Conservation (phyloP, 2,329 filamentous ascomycete species). For the Hymenotorrendiella dingleyae region DNA sequence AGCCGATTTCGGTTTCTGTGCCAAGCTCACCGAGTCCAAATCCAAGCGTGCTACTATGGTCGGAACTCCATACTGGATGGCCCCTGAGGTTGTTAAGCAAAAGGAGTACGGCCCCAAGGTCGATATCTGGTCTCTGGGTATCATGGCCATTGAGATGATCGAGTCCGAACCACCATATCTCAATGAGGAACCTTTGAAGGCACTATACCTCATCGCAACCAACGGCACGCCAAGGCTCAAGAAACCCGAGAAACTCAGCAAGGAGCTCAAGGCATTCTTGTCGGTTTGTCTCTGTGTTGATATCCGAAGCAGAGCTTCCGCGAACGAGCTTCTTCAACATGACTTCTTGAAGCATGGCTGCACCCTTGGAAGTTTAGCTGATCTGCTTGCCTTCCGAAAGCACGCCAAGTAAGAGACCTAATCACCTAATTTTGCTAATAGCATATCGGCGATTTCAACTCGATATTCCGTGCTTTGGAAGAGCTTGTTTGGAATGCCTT, state of each 20-base stretch:
- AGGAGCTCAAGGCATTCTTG: slow-evolving; percentile 95
- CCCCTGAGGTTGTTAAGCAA: slow-evolving; percentile 97
- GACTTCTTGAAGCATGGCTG: slow-evolving; percentile 95
- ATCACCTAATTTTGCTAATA: slow-evolving; percentile 2
- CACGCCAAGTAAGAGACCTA: slow-evolving; percentile 49
- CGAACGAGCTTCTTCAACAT: slow-evolving; percentile 81
- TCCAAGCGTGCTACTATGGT: slow-evolving; percentile 99
- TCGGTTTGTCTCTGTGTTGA: slow-evolving; percentile 96
- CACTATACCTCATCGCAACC: slow-evolving; percentile 93
- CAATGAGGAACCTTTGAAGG: slow-evolving; percentile 96
- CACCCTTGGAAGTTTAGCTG: slow-evolving; percentile 72
- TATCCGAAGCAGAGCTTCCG: slow-evolving; percentile 88
- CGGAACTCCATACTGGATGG: slow-evolving; percentile 99
- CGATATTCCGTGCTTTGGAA: slow-evolving; percentile 8
- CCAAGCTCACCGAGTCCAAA: slow-evolving; percentile 94
- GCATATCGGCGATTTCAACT: slow-evolving; percentile 7
- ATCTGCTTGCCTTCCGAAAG: slow-evolving; percentile 83
- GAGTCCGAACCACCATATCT: slow-evolving; percentile 97
- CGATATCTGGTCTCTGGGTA: slow-evolving; percentile 97
- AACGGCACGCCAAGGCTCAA: slow-evolving; percentile 95
- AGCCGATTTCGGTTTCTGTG: slow-evolving; percentile 99
- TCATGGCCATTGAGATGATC: slow-evolving; percentile 99
- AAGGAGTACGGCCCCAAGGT: slow-evolving; percentile 98
- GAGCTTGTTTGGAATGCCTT: slow-evolving; percentile 1
- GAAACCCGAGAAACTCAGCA: slow-evolving; percentile 96